These are phyloP conservation scores for Ananas comosus DNA, from an alignment of 176 grass and related monocot species.

Conservation along the genomic window DNA sequence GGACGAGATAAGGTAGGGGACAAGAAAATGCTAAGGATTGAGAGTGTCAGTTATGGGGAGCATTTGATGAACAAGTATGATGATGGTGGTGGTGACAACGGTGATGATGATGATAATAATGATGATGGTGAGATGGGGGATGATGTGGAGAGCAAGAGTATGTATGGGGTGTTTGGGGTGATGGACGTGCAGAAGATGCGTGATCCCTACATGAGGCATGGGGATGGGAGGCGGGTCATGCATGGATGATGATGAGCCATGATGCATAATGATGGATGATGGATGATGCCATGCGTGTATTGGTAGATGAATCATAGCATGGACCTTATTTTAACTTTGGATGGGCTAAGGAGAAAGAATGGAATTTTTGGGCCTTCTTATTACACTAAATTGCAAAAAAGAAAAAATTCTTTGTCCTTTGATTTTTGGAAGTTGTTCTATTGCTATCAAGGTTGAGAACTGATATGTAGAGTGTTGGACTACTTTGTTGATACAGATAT, in stretches of 20 bases:
- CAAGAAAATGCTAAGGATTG: constrained; percentile 16
- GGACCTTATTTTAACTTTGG: too few species aligned
- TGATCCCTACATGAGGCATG: constrained; percentile 33
- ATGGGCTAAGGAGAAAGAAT: too few species aligned
- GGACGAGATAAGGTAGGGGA: not conserved
- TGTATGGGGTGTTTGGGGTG: constrained; percentile 45
- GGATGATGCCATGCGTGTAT: too few species aligned
- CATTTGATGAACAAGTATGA: constrained; percentile 43
- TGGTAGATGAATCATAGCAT: too few species aligned
- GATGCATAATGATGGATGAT: too few species aligned
- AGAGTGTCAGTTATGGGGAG: constrained; percentile 50
- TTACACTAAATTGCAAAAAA: too few species aligned
- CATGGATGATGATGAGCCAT: not conserved
- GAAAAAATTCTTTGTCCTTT: too few species aligned
- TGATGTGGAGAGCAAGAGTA: constrained; percentile 6
- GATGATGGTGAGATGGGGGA: not conserved
- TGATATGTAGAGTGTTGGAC: too few species aligned
- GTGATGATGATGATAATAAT: not conserved
- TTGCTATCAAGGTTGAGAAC: too few species aligned
- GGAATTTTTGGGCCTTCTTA: too few species aligned
- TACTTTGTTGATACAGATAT: too few species aligned
- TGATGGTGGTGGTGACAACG: constrained; percentile 22
- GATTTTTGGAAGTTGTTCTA: too few species aligned
- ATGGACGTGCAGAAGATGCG: constrained; percentile 43
- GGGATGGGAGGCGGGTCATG: not conserved